phyloP scores from a whole-genome alignment of 371 early-diverging fungal genomes.

The Batrachochytrium dendrobatidis region DNA sequence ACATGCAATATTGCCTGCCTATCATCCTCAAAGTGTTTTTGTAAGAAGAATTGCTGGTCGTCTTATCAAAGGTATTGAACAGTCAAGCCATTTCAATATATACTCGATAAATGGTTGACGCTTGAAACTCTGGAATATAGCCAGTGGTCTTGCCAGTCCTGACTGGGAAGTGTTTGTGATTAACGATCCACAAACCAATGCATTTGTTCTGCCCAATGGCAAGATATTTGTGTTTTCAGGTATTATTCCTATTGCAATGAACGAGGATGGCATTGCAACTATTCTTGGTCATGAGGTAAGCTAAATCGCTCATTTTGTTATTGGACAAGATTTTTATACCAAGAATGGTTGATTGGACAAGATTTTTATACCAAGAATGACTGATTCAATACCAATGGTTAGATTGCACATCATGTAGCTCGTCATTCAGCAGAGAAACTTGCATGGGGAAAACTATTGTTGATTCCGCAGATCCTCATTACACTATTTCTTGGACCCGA shows the following conservation, averaged over 20 bases:
- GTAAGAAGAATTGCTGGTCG: conserved; percentile 58
- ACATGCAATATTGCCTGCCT: conserved; percentile 48
- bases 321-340: neutral
- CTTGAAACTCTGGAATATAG: neutral
- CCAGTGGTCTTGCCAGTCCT: conserved; percentile 27
- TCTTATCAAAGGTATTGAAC: conserved; percentile 56
- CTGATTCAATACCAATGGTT: conserved; percentile 9
- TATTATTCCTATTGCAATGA: conserved; percentile 67
- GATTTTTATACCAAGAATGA: too few species aligned
- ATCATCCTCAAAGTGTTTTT: conserved; percentile 50
- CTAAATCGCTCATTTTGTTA: neutral
- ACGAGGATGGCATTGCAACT: conserved; percentile 88
- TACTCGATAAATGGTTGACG: neutral
- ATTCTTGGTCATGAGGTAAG: conserved; percentile 84
- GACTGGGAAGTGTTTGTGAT: conserved; percentile 57
- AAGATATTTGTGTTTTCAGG: conserved; percentile 92
- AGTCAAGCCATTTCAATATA: neutral
- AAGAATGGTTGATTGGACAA: too few species aligned
- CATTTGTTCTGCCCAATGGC: conserved; percentile 87
- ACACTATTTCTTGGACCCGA: conserved; percentile 47
- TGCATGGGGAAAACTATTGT: conserved; percentile 59
- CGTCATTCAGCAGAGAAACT: conserved; percentile 59
- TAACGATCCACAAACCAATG: conserved; percentile 70
- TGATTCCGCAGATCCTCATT: conserved; percentile 43
- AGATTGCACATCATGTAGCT: conserved; percentile 71